Conservation (phyloP, 2,329 filamentous ascomycete species). For the Diplocarpon mali region DNA sequence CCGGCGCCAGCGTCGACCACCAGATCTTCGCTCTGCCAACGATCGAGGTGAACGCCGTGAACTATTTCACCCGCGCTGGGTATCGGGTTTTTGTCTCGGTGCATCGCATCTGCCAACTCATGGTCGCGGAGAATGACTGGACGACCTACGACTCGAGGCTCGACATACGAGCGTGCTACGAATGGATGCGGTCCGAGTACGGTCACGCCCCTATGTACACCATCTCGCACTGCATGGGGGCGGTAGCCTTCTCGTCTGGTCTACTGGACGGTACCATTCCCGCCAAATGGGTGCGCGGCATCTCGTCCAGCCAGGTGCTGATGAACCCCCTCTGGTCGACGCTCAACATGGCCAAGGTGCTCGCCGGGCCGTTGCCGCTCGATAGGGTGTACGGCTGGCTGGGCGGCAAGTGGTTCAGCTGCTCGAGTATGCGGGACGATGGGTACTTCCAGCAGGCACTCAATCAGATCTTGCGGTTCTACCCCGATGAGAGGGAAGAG, state of each 20-base stretch:
- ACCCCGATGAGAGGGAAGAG: slow-evolving; percentile 43
- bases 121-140: slow-evolving; percentile 39
- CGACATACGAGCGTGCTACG: slow-evolving; percentile 45
- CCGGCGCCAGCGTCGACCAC: slow-evolving; percentile 51
- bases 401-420: slow-evolving; percentile 45
- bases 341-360: slow-evolving; percentile 45
- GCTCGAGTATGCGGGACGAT: slow-evolving; percentile 36
- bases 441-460: slow-evolving; percentile 37
- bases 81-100: slow-evolving; percentile 49
- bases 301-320: slow-evolving; percentile 51
- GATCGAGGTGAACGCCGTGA: slow-evolving; percentile 50
- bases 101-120: slow-evolving; percentile 44
- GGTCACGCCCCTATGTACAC: slow-evolving; percentile 38
- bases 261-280: slow-evolving; percentile 52
- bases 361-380: slow-evolving; percentile 35
- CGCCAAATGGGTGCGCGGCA: slow-evolving; percentile 42
- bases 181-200: slow-evolving; percentile 36
- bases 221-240: slow-evolving; percentile 53
- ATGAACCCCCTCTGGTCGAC: slow-evolving; percentile 49
- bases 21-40: slow-evolving; percentile 52
- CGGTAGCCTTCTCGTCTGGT: slow-evolving; percentile 46
- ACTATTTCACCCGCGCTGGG: slow-evolving; percentile 49
- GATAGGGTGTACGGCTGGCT: slow-evolving; percentile 38
- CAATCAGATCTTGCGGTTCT: slow-evolving; percentile 46
- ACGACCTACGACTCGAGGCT: slow-evolving; percentile 50